phyloP scores from a whole-genome alignment of 306 rosid species.

The Lotus japonicus region DNA sequence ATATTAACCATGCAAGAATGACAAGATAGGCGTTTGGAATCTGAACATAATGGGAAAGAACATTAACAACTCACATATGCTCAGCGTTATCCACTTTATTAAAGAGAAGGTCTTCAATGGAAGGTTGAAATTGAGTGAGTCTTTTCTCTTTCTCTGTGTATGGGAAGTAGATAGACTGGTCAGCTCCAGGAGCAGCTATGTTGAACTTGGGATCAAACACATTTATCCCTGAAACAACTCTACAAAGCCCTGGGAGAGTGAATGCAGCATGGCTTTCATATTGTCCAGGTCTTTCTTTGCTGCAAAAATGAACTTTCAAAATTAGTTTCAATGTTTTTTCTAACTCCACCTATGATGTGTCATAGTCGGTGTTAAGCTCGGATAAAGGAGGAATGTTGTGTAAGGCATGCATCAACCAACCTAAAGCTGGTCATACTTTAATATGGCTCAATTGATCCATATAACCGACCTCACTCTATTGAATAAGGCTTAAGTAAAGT shows the following conservation, averaged over 20 bases:
- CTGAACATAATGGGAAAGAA: too few relatives aligned
- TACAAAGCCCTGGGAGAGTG: constrained; percentile 87
- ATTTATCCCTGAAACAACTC: constrained; percentile 88
- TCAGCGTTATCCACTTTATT: constrained; percentile 58
- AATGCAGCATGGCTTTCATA: constrained; percentile 86
- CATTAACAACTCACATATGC: constrained; percentile 49
- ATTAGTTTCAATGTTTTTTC: neutral
- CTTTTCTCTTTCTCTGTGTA: constrained; percentile 48
- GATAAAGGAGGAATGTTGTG: too few relatives aligned
- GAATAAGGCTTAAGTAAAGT: too few relatives aligned
- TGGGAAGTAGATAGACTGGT: constrained; percentile 73
- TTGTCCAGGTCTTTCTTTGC: constrained; percentile 90
- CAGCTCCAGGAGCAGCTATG: constrained; percentile 92
- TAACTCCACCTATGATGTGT: too few relatives aligned
- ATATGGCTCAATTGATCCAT: too few relatives aligned
- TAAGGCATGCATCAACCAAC: too few relatives aligned
- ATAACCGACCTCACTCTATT: too few relatives aligned
- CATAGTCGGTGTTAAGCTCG: too few relatives aligned
- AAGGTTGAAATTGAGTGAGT: constrained; percentile 45
- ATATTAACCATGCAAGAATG: neutral
- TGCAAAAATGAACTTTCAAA: constrained; percentile 34
- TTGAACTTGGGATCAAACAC: constrained; percentile 94
- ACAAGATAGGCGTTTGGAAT: neutral
- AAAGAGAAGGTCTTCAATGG: constrained; percentile 73
- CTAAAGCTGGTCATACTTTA: too few relatives aligned